phyloP scores from a whole-genome alignment of 352 stramenopile species.

The Globisporangium spiculum region DNA sequence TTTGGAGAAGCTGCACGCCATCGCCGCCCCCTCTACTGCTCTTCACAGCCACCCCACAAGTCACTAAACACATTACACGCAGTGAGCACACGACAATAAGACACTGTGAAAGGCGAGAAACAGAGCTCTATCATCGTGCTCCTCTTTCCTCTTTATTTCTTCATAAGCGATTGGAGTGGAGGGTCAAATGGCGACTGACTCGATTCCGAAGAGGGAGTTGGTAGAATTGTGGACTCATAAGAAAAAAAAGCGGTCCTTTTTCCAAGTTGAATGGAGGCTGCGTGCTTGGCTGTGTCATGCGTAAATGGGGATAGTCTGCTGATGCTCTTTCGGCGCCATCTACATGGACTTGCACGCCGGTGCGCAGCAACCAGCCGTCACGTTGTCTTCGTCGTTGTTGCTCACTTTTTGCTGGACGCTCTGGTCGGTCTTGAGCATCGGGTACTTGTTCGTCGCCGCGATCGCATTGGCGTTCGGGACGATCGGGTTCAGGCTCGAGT shows the following conservation, averaged over 20 bases:
- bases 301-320: background rate
- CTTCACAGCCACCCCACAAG: background rate
- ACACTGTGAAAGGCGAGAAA: background rate
- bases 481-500: constrained; percentile 58
- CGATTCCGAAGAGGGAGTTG: background rate
- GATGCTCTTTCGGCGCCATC: background rate
- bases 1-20: too few species aligned
- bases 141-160: background rate
- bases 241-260: background rate
- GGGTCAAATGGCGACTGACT: background rate
- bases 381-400: constrained; percentile 31
- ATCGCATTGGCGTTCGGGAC: constrained; percentile 71
- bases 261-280: background rate
- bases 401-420: constrained; percentile 38
- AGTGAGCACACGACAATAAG: background rate
- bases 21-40: background rate
- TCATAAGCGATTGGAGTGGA: background rate
- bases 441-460: constrained; percentile 51
- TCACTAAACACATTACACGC: background rate
- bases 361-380: constrained; percentile 55
- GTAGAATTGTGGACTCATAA: background rate
- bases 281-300: background rate
- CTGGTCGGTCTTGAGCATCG: constrained; percentile 79
- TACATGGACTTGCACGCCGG: constrained; percentile 63
- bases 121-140: background rate